Percentiles rank a stretch among this genome's conserved stretches.
Evolutionary conservation across 2,329 filamentous ascomycete genomes (phyloP).

Genomic region (Tolypocladium amazonense): DNA sequence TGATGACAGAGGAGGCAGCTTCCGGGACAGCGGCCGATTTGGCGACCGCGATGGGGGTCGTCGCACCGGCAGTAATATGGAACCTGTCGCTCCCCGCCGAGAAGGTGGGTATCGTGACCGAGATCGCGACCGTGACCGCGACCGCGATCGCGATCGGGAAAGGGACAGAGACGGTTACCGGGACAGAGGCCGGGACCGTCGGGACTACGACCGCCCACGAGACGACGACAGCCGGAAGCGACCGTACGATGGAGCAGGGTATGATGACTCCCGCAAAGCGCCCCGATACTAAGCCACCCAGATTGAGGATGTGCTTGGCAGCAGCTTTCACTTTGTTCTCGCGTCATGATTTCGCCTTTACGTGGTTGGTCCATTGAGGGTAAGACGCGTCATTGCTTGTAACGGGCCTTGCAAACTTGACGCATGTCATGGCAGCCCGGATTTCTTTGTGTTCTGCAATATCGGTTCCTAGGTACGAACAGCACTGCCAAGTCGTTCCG

Average conservation of each 20-base stretch:
- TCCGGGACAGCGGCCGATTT: slow-evolving; percentile 34
- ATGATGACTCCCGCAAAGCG: slow-evolving; percentile 66
- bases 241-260: slow-evolving; percentile 65
- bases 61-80: slow-evolving; percentile 68
- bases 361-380: background rate
- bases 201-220: slow-evolving; percentile 41
- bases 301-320: slow-evolving; percentile 1
- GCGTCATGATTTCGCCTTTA: background rate
- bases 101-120: slow-evolving; percentile 44
- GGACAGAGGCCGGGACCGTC: slow-evolving; percentile 12
- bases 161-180: slow-evolving; percentile 28
- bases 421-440: background rate
- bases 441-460: background rate
- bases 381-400: background rate
- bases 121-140: slow-evolving; percentile 36
- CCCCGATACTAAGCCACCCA: slow-evolving; percentile 44
- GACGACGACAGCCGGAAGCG: slow-evolving; percentile 54
- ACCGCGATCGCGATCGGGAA: slow-evolving; percentile 41
- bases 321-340: background rate
- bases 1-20: slow-evolving; percentile 46
- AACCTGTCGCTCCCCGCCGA: slow-evolving; percentile 65
- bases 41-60: slow-evolving; percentile 24
- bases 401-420: background rate
- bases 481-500: background rate
- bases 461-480: background rate